Evolutionary conservation across 768 basidiomycete species (phyloP), one percentile per base, ranked within the genome.

Genomic region (Pleurotus cornucopiae): DNA sequence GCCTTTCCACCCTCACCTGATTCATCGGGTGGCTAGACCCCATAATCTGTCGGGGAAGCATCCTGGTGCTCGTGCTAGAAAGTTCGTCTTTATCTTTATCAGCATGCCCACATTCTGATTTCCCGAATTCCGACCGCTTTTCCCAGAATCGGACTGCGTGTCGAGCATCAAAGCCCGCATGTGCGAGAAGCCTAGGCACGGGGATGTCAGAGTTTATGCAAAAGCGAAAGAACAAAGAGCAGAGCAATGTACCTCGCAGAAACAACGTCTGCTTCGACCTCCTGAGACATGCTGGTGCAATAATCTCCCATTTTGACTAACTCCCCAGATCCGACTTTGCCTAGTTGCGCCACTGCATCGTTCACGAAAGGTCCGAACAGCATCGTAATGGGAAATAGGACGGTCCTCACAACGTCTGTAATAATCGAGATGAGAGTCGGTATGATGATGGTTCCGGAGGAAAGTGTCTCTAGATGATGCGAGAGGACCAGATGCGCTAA

Each of bases 341-440:
- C 87, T 53, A 94, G 63, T 51, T 89, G 84, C 0, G 87, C 91
- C 21, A 98, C 80, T 2, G 92, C 94, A 63, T 99, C 96, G 65
- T 96, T 95, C 57, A 98, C 84, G 67, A 98, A 97, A 1, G 96
- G 96, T 0, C 96, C 95, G 55, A 98, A 85, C 6, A 94, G 64
- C 88, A 91, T 93, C 3, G 92, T 97, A 48, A 94, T 64, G 0
- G 94, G 94, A 69, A 94, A 98, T 12, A 94, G 71, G 30, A 94
- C 66, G 2, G 92, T 85, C 41, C 94, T 79, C 20, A 88, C 64
- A 18, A 94, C 63, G 66, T 98, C 94, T 16, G 89, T 76, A 12
- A 82, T 61, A 60, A 98, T 85, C 1, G 90, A 89, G 44, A 92
- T 69, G 12, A 90, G 74, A 25, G 86, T 88, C 0, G 94, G 94